Conservation (phyloP, 768 basidiomycete genomes). For the Suillus lakei region DNA sequence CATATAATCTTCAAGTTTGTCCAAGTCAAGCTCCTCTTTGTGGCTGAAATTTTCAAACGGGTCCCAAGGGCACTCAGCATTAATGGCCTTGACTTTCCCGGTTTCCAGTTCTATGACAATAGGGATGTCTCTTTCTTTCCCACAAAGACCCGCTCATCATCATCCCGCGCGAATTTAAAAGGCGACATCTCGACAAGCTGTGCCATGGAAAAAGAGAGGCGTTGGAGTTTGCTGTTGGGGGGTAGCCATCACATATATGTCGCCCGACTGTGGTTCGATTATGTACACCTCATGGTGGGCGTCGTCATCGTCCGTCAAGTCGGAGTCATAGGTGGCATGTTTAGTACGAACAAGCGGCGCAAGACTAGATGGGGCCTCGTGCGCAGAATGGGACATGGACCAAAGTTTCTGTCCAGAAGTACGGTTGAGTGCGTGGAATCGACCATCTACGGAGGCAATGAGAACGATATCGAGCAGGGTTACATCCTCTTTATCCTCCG, state of each 20-base stretch:
- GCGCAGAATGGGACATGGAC: conserved; percentile 78
- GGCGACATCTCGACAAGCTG: conserved; percentile 90
- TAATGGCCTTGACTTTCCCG: conserved; percentile 76
- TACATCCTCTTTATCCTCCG: conserved; percentile 45
- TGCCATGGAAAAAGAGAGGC: conserved; percentile 89
- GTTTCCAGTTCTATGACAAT: conserved; percentile 78
- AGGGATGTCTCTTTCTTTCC: conserved; percentile 91
- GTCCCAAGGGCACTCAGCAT: conserved; percentile 81
- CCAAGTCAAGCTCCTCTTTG: conserved; percentile 52
- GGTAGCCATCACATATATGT: conserved; percentile 84
- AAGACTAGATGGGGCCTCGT: conserved; percentile 55
- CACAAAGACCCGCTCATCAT: conserved; percentile 77
- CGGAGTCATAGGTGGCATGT: conserved; percentile 62
- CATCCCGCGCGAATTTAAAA: conserved; percentile 67
- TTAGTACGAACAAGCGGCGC: conserved; percentile 76
- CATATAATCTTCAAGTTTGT: conserved; percentile 60
- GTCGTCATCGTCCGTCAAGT: conserved; percentile 57
- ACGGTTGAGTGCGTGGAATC: conserved; percentile 91
- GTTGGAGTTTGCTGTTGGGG: conserved; percentile 76
- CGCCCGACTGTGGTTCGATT: conserved; percentile 93
- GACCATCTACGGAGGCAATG: conserved; percentile 92
- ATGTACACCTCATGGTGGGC: conserved; percentile 79
- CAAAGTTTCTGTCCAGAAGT: conserved; percentile 82
- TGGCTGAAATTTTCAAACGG: conserved; percentile 59
- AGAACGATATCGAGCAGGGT: conserved; percentile 84